Base-by-base conservation (phyloP, 306 rosid genomes). In the Dicorynia guianensis region DNA sequence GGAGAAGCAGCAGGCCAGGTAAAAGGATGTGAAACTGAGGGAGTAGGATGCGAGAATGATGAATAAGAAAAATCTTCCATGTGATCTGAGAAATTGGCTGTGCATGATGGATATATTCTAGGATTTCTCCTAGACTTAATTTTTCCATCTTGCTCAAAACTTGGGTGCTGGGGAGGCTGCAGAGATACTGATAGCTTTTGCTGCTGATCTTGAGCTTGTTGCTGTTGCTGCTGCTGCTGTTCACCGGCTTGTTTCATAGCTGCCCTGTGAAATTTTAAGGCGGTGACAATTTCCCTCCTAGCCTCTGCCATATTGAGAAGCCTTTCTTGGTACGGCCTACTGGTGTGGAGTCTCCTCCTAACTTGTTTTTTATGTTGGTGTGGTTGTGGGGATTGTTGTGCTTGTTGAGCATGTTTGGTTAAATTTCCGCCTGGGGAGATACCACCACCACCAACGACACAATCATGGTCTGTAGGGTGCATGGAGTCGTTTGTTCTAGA, bases 281-380 rank as follows among this genome's bases (percentile, higher is more conserved):
- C 99, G 67, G 91, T 79, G 71, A 84, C 92, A 71, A 95, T 95
- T 81, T 95, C 99, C 81, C 89, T 90, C 65, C 99, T 85, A 13
- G 98, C 98, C 82, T 95, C 97, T 5, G 98, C 99, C 98, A 89
- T 90, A 75, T 95, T 89, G 8, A 92, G 63, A 66, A 88, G 91
- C 81, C 89, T 89, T 54, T 90, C 90, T 58, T 95, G 91, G 85
- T 95, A 87, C 39, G 95, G 93, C 81, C 86, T 81, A 33, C 82
- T 82, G 49, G 93, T 79, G 55, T 92, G 96, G 53, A 88, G 90
- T 70, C 97, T 92, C 79, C 93, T 86, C 59, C 99, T 84, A 14
- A 89, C 89, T 78, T 87, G 97, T 80, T 89, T 92, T 64, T 92
- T 95, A 74, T 85, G 86, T 20, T 85, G 92, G 44, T 56, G 86